Evolutionary conservation across 2,329 filamentous ascomycete species (phyloP).

Genomic region (Cercospora brassicicola): DNA sequence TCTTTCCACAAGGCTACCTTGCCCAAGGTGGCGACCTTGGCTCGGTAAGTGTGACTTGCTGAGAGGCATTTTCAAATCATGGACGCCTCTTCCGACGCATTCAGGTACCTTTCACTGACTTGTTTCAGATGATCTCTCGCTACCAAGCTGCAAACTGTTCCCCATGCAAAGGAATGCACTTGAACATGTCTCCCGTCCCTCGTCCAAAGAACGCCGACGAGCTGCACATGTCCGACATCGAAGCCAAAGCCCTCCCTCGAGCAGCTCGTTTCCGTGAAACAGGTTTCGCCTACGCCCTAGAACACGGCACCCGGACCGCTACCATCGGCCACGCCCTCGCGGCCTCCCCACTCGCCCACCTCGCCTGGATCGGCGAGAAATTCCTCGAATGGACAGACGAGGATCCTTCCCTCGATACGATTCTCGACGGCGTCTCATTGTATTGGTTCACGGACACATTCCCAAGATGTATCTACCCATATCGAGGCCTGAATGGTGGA

Average conservation of each 20-base stretch:
- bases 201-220: constrained; percentile 31
- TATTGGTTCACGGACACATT: constrained; percentile 58
- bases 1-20: constrained; percentile 56
- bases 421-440: constrained; percentile 51
- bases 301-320: constrained; percentile 56
- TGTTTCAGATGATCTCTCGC: constrained; percentile 37
- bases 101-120: neutral
- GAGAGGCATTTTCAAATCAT: neutral
- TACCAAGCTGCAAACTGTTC: constrained; percentile 36
- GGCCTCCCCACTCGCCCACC: constrained; percentile 56
- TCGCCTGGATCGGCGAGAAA: constrained; percentile 61
- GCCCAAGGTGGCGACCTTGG: constrained; percentile 59
- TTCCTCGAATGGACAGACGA: constrained; percentile 55
- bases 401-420: constrained; percentile 43
- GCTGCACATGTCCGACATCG: constrained; percentile 34
- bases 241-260: constrained; percentile 44
- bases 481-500: constrained; percentile 39
- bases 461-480: constrained; percentile 52
- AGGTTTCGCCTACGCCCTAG: constrained; percentile 53
- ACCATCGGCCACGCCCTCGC: constrained; percentile 59
- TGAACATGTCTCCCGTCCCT: constrained; percentile 29
- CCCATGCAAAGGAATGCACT: constrained; percentile 31
- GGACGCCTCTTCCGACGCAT: neutral
- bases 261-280: constrained; percentile 43
- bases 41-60: constrained; percentile 29